phyloP scores from a whole-genome alignment of 768 basidiomycete species.

The Podaxis sp. region DNA sequence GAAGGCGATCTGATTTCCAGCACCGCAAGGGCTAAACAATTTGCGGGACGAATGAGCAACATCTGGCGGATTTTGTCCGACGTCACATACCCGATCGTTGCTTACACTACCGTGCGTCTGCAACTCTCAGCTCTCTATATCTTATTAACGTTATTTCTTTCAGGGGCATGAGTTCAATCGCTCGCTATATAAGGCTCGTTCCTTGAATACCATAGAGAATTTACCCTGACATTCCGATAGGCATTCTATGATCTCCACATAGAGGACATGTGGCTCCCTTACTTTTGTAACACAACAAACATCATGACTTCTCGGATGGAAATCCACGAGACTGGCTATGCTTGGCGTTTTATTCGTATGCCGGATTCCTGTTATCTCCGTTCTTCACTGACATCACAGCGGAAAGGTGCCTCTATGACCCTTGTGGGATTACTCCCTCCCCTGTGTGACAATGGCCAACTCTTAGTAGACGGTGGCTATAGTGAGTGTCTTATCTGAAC shows the following conservation, averaged over 20 bases:
- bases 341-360: slow-evolving; percentile 89
- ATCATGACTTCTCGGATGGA: slow-evolving; percentile 97
- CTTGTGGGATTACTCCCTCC: slow-evolving; percentile 93
- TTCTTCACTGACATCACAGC: neutral
- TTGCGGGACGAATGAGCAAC: slow-evolving; percentile 87
- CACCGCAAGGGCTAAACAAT: slow-evolving; percentile 84
- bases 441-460: slow-evolving; percentile 88
- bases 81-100: slow-evolving; percentile 87
- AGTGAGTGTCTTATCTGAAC: slow-evolving; percentile 41
- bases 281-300: slow-evolving; percentile 97
- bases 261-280: slow-evolving; percentile 98
- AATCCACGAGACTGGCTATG: slow-evolving; percentile 97
- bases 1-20: slow-evolving; percentile 89
- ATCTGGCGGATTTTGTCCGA: slow-evolving; percentile 93
- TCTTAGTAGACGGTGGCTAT: slow-evolving; percentile 89
- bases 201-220: neutral
- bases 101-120: slow-evolving; percentile 75
- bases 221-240: slow-evolving; percentile 27
- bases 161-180: slow-evolving; percentile 96
- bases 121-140: neutral
- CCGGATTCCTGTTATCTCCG: neutral
- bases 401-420: slow-evolving; percentile 90
- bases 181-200: slow-evolving; percentile 77
- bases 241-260: slow-evolving; percentile 93
- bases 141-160: slow-evolving; percentile 6